phyloP scores from a whole-genome alignment of 345 rosid species.

The Lumnitzera racemosa region DNA sequence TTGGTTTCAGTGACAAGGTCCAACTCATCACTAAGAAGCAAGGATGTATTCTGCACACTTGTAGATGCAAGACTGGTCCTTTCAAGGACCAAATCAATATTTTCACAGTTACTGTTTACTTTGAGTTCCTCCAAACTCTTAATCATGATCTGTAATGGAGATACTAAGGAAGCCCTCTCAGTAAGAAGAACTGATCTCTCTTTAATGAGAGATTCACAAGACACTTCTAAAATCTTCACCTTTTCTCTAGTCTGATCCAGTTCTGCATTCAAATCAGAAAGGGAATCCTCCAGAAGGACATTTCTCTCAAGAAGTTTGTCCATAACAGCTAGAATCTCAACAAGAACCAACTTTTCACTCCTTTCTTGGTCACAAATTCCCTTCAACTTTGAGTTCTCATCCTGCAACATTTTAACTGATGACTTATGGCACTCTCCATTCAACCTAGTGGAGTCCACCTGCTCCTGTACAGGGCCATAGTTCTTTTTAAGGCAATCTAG shows the following conservation, averaged over 20 bases:
- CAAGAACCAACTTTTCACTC: constrained; percentile 35
- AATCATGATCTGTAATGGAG: constrained; percentile 44
- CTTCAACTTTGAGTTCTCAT: constrained; percentile 47
- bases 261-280: constrained; percentile 71
- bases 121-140: constrained; percentile 45
- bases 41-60: constrained; percentile 49
- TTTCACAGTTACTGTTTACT: constrained; percentile 53
- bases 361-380: constrained; percentile 41
- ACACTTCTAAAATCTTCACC: constrained; percentile 54
- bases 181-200: constrained; percentile 55
- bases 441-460: constrained; percentile 71
- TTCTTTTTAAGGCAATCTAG: constrained; percentile 54
- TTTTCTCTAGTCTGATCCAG: constrained; percentile 54
- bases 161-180: constrained; percentile 43
- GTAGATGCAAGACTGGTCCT: constrained; percentile 35
- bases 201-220: constrained; percentile 37
- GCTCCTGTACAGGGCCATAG: constrained; percentile 47
- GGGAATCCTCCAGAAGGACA: constrained; percentile 60
- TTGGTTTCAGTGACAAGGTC: constrained; percentile 38
- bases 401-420: constrained; percentile 56
- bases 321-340: constrained; percentile 55
- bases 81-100: constrained; percentile 61
- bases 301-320: constrained; percentile 64
- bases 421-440: constrained; percentile 50
- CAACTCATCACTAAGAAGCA: constrained; percentile 47